phyloP scores from a whole-genome alignment of 306 rosid species.

The Carpinus fangiana region DNA sequence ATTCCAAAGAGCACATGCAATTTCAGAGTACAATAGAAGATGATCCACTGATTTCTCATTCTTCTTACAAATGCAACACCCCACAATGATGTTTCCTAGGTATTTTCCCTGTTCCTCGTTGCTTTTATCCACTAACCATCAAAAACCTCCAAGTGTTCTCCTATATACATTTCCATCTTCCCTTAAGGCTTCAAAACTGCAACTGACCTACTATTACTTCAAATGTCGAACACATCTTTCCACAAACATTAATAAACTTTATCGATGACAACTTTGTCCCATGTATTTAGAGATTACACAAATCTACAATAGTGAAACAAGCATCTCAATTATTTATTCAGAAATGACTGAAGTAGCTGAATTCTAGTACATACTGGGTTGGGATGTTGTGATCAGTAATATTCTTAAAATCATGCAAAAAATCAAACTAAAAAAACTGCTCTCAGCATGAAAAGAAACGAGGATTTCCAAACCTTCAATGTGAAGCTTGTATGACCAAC shows the following conservation, averaged over 20 bases:
- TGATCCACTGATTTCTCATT: no score
- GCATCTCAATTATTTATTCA: neutral
- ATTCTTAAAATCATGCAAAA: constrained; percentile 1
- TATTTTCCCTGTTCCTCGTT: neutral
- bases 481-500: constrained; percentile 87
- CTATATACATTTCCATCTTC: neutral
- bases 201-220: neutral
- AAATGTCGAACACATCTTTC: neutral
- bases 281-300: neutral
- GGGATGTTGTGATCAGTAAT: neutral
- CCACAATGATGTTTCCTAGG: no score
- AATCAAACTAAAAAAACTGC: neutral
- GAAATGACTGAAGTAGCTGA: neutral
- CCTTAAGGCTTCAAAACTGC: neutral
- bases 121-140: neutral
- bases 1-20: no score
- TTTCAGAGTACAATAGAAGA: no score
- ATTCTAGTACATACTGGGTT: neutral
- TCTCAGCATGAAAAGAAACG: constrained; percentile 13
- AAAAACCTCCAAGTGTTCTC: neutral
- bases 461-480: constrained; percentile 62
- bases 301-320: neutral
- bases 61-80: no score
- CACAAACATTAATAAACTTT: neutral
- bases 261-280: neutral